phyloP scores from a whole-genome alignment of 1,284 basidiomycete species.

The Pholiota adiposa region DNA sequence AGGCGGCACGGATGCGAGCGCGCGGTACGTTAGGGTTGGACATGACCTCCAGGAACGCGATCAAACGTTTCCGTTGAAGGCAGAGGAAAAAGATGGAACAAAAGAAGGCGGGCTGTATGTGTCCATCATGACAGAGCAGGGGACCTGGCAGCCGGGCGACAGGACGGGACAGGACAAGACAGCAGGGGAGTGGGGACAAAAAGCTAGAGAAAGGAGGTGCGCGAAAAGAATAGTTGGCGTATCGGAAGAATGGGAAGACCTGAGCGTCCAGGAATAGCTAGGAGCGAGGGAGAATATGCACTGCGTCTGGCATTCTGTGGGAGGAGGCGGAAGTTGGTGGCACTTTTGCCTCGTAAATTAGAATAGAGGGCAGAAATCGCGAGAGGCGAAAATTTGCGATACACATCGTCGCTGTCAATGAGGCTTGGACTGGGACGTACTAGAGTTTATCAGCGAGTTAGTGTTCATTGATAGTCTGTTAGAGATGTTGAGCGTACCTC shows the following conservation, averaged over 20 bases:
- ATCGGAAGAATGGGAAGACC: slow-evolving; percentile 1
- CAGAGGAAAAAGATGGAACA: slow-evolving; percentile 1
- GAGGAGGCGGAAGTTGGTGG: not conserved
- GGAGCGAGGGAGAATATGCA: not conserved
- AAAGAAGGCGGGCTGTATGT: slow-evolving; percentile 1
- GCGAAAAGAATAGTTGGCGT: slow-evolving; percentile 1
- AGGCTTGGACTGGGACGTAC: not conserved
- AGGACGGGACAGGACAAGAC: not conserved
- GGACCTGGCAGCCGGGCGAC: not conserved
- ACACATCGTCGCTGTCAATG: not conserved
- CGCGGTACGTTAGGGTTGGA: not conserved
- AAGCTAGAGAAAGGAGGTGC: not conserved
- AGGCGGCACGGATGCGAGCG: not conserved
- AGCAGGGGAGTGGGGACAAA: not conserved
- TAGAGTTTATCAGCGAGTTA: not conserved
- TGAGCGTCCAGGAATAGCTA: not conserved
- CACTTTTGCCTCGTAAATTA: not conserved
- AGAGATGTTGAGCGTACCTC: not conserved
- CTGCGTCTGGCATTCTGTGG: not conserved
- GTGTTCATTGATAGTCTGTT: not conserved
- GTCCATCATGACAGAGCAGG: slow-evolving; percentile 1
- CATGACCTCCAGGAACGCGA: slow-evolving; percentile 2
- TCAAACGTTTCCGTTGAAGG: not conserved
- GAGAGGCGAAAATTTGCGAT: not conserved
- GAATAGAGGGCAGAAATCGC: not conserved